phyloP scores from a whole-genome alignment of 1,284 basidiomycete genomes.

The Moesziomyces sp. region DNA sequence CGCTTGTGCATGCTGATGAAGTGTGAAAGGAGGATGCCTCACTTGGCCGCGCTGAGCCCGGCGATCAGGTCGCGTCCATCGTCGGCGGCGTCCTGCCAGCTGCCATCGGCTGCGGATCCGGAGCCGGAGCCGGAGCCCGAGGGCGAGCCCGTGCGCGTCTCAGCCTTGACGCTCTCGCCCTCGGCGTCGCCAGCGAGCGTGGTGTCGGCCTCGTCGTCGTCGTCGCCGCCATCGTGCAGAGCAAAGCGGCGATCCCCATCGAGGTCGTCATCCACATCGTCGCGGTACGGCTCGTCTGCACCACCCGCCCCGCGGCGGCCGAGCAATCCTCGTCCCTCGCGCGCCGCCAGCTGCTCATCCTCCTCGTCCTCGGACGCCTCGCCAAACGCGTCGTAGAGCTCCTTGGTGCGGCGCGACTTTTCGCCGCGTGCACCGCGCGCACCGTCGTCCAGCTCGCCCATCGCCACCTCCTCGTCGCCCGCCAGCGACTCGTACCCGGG shows the following conservation, averaged over 20 bases:
- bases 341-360: conserved; percentile 15
- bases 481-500: conserved; percentile 77
- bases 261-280: conserved; percentile 29
- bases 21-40: neutral
- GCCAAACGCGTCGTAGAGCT: conserved; percentile 69
- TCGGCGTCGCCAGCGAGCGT: conserved; percentile 3
- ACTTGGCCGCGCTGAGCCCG: conserved; percentile 5
- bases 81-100: conserved; percentile 48
- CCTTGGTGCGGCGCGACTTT: conserved; percentile 59
- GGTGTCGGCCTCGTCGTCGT: conserved; percentile 20
- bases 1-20: too few species aligned
- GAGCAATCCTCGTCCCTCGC: conserved; percentile 18
- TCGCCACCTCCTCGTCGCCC: conserved; percentile 74
- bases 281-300: conserved; percentile 32
- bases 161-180: neutral
- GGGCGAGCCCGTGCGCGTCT: neutral
- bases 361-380: conserved; percentile 66
- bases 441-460: conserved; percentile 61
- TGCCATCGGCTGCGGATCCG: conserved; percentile 23
- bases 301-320: conserved; percentile 4
- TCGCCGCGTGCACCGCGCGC: conserved; percentile 21
- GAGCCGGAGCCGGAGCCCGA: conserved; percentile 7
- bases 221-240: conserved; percentile 27
- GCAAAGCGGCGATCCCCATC: conserved; percentile 35
- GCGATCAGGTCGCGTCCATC: conserved; percentile 33